Base-by-base conservation (phyloP, 805 yeast species). In the Wickerhamiella musiphila region DNA sequence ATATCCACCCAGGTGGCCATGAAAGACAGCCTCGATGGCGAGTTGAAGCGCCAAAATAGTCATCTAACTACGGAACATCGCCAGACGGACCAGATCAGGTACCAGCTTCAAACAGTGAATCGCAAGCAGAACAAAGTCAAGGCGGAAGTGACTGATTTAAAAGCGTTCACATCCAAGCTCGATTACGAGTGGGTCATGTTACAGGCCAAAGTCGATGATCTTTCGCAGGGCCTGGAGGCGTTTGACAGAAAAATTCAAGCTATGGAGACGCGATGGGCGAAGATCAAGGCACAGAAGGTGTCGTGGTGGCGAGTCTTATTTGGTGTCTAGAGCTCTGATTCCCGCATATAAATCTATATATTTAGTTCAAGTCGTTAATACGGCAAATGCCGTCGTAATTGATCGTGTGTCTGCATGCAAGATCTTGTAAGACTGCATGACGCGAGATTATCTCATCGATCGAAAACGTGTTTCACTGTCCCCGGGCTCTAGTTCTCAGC, bases 151-250 rank as follows among this genome's bases (percentile, higher is more conserved):
- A 66, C 63, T 36, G 76, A 72, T 37, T 54, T 72, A 12, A 67
- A 65, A 31, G 65, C 73, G 6, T 53, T 69, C 31, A 65, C 68
- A 21, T 72, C 78, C 15, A 43, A 47, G 3, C 58, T 78, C 31
- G 68, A 70, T 42, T 78, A 78, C 48, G 86, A 78, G 46, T 56
- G 72, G 28, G 53, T 77, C 14, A 55, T 73, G 26, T 50, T 78
- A 19, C 63, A 63, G 20, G 63, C 66, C 15, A 71, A 76, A 41
- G 63, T 78, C 29, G 63, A 68, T 27, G 90, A 78, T 43, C 73
- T 76, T 6, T 78, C 73, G 42, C 73, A 71, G 18, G 63, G 72
- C 28, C 61, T 70, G 34, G 55, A 60, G 28, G 48, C 60, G 23
- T 68, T 69, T 50, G 55, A 49, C 7, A 27, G 43, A 12, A 57